Evolutionary conservation across 306 rosid species (phyloP).

Genomic region (Calophaca sinica): DNA sequence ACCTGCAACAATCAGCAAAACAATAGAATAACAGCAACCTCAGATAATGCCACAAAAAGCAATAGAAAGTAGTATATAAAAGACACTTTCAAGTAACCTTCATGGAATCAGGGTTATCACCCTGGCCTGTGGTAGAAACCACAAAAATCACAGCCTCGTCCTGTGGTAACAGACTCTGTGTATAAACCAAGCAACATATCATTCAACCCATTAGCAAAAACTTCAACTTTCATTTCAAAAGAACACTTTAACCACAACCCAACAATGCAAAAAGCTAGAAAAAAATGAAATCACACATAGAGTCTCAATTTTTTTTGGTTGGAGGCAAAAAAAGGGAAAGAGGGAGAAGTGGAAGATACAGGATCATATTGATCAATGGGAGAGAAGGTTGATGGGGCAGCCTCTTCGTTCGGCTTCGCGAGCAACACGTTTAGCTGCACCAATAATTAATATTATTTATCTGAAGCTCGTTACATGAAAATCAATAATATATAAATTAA

Average conservation of each 20-base stretch:
- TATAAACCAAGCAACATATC: constrained; percentile 36
- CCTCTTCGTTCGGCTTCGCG: constrained; percentile 87
- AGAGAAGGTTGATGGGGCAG: constrained; percentile 59
- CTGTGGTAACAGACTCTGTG: constrained; percentile 64
- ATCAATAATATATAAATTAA: too few species aligned
- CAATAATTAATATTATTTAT: too few species aligned
- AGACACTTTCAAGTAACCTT: constrained; percentile 56
- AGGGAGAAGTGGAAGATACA: constrained; percentile 45
- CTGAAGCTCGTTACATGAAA: not conserved
- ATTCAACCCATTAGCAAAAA: constrained; percentile 13
- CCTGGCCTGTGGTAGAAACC: constrained; percentile 98
- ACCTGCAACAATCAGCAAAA: constrained; percentile 58
- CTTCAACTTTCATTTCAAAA: constrained; percentile 3
- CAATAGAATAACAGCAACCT: not conserved
- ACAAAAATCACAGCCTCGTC: constrained; percentile 81
- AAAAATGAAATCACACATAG: not conserved
- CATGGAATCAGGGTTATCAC: constrained; percentile 91
- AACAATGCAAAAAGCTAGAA: not conserved
- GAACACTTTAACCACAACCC: constrained; percentile 9
- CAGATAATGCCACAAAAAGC: not conserved
- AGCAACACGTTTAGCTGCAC: constrained; percentile 81
- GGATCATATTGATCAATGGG: constrained; percentile 74
- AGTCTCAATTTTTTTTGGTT: not conserved
- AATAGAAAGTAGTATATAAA: not conserved
- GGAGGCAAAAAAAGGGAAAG: not conserved